Percentiles rank a stretch among this genome's conserved stretches.
These are phyloP conservation scores for cucumber (Cucumis sativus) DNA, from an alignment of 306 rosid genomes.

Conservation along the genomic window DNA sequence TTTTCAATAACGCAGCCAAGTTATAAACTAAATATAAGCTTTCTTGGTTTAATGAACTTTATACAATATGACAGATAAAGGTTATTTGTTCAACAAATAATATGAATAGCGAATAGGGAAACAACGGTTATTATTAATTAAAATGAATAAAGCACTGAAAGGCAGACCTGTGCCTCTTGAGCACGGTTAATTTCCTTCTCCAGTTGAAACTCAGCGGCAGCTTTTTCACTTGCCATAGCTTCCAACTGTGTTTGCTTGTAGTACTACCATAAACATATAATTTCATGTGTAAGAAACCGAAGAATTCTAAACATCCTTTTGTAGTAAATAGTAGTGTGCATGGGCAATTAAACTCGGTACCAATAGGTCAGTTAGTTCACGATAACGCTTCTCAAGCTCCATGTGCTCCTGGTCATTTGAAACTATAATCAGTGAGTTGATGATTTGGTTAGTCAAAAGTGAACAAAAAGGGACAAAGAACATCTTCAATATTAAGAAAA, in stretches of 20 bases:
- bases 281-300: background rate
- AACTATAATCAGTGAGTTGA: constrained; percentile 16
- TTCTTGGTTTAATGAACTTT: background rate
- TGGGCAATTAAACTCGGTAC: constrained; percentile 29
- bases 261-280: constrained; percentile 39
- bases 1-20: constrained; percentile 24
- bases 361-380: constrained; percentile 93
- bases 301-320: background rate
- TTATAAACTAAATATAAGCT: background rate
- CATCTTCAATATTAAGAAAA: background rate
- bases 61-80: background rate
- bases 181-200: constrained; percentile 88
- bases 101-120: constrained; percentile 9
- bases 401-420: constrained; percentile 68
- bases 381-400: constrained; percentile 96
- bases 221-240: constrained; percentile 92
- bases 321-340: background rate
- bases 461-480: background rate
- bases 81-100: background rate
- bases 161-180: constrained; percentile 74
- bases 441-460: background rate
- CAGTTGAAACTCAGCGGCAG: constrained; percentile 87
- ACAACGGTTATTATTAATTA: constrained; percentile 4
- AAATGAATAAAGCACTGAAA: constrained; percentile 13
- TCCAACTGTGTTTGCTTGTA: constrained; percentile 98